A percentile compares a stretch with the other conserved stretches of the same genome.
Evolutionary conservation across 306 rosid genomes (phyloP).

Genomic region (Prinsepia uniflora): DNA sequence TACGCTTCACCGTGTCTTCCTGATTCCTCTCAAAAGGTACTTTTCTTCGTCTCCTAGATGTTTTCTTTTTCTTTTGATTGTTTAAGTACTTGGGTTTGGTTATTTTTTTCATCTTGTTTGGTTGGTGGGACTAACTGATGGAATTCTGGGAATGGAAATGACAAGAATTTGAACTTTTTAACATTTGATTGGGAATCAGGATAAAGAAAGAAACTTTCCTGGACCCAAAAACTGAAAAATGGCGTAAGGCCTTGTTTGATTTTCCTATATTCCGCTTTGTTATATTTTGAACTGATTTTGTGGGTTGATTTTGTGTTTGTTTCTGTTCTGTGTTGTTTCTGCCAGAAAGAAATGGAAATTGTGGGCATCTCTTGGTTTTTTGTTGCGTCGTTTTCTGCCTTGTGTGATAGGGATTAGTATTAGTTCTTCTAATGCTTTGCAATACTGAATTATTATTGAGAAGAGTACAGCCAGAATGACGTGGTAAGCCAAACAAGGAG

Average conservation of each 20-base stretch:
- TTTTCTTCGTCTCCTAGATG: not conserved
- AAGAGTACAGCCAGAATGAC: not conserved
- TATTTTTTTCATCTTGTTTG: not conserved
- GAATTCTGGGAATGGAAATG: not conserved
- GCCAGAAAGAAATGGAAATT: not conserved
- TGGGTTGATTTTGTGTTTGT: not conserved
- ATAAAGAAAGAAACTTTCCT: not conserved
- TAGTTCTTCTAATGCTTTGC: not conserved
- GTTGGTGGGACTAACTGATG: not conserved
- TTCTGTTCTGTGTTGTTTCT: not conserved
- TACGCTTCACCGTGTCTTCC: not conserved
- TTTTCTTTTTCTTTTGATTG: not conserved
- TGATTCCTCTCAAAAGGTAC: conserved; percentile 13
- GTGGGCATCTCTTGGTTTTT: not conserved
- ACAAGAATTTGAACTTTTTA: not conserved
- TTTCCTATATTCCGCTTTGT: not conserved
- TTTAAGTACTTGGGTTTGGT: not conserved
- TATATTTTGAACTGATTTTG: conserved; percentile 1
- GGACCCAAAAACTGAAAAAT: not conserved
- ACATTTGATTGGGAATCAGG: not conserved
- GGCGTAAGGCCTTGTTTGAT: not conserved
- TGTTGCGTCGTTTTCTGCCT: not conserved
- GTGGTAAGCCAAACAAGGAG: not conserved
- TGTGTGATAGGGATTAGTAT: not conserved
- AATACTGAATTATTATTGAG: not conserved